phyloP scores from a whole-genome alignment of 331 rosid genomes.

The Acacia concinna region DNA sequence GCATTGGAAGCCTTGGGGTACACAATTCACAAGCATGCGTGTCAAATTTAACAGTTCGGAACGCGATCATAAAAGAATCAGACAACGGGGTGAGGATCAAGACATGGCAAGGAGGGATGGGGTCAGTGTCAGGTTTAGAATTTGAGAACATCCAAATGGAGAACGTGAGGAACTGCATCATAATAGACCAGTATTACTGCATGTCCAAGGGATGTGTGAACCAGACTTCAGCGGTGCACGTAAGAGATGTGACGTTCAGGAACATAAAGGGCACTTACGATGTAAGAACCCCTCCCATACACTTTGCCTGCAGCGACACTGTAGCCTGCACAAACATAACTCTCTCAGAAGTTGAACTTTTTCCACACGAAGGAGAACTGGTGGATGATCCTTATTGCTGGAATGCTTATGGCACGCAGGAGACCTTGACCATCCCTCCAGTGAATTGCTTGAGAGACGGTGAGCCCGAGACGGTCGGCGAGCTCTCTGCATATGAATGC shows the following conservation, averaged over 20 bases:
- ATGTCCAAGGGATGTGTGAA: conserved; percentile 68
- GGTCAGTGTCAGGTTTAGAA: conserved; percentile 58
- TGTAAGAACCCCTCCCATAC: conserved; percentile 84
- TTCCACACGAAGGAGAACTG: conserved; percentile 73
- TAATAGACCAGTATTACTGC: conserved; percentile 87
- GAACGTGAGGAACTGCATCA: conserved; percentile 77
- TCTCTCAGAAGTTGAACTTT: conserved; percentile 80
- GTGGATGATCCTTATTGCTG: conserved; percentile 90
- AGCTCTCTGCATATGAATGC: conserved; percentile 52
- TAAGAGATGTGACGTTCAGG: conserved; percentile 57
- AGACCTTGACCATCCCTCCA: conserved; percentile 79
- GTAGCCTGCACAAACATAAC: conserved; percentile 88
- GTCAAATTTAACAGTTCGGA: conserved; percentile 72
- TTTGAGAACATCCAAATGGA: conserved; percentile 89
- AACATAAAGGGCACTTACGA: conserved; percentile 90
- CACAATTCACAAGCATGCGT: conserved; percentile 91
- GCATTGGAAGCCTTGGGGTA: conserved; percentile 96
- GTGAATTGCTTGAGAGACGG: conserved; percentile 75
- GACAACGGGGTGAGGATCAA: conserved; percentile 86
- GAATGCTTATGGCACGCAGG: conserved; percentile 87
- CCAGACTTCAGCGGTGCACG: conserved; percentile 79
- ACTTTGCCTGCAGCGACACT: conserved; percentile 86
- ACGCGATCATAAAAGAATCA: conserved; percentile 65
- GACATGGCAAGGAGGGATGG: conserved; percentile 98
- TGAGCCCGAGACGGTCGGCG: conserved; percentile 47